phyloP scores from a whole-genome alignment of 2,329 filamentous ascomycete species.

The Coniella vitis region DNA sequence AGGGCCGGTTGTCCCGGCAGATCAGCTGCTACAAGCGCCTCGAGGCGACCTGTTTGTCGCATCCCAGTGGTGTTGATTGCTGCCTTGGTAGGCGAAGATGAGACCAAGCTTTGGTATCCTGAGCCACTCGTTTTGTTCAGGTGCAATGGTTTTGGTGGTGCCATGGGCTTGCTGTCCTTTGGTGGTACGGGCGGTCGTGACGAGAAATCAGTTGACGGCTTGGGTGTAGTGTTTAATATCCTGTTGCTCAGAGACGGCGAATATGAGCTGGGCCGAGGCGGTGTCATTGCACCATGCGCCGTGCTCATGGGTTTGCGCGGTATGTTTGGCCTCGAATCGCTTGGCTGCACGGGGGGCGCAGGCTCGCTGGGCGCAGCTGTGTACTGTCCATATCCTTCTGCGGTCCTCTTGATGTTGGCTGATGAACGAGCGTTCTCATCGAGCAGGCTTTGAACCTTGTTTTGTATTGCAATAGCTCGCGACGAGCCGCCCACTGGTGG shows the following conservation, averaged over 20 bases:
- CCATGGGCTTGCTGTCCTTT: conserved; percentile 37
- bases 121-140: conserved; percentile 41
- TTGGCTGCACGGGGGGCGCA: conserved; percentile 28
- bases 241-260: conserved; percentile 9
- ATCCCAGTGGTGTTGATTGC: conserved; percentile 22
- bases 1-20: conserved; percentile 42
- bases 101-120: conserved; percentile 17
- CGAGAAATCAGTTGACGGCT: conserved; percentile 1
- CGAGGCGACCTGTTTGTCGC: conserved; percentile 21
- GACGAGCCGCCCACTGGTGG: conserved; percentile 51
- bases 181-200: conserved; percentile 24
- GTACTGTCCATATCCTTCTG: conserved; percentile 84
- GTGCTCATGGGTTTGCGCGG: conserved; percentile 45
- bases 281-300: conserved; percentile 19
- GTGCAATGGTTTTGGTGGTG: conserved; percentile 56
- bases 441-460: conserved; percentile 78
- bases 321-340: conserved; percentile 36
- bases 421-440: conserved; percentile 65
- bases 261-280: conserved; percentile 20
- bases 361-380: conserved; percentile 43
- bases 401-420: conserved; percentile 57
- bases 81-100: conserved; percentile 40
- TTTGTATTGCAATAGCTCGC: conserved; percentile 80
- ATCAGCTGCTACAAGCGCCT: conserved; percentile 38
- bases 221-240: conserved; percentile 16